phyloP scores from a whole-genome alignment of 805 yeast species.

The Myxozyma neglecta region DNA sequence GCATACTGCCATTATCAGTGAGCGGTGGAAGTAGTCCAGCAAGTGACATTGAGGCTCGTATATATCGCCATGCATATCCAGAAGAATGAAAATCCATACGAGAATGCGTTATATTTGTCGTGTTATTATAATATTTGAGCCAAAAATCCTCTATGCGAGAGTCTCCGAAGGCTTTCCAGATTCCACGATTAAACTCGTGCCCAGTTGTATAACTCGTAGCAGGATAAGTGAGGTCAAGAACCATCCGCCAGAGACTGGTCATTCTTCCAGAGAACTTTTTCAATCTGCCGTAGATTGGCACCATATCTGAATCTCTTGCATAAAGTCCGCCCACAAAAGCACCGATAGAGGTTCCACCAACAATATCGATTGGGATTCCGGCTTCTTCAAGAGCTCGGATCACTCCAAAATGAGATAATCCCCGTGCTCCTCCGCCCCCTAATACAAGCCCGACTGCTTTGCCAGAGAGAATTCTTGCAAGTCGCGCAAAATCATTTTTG shows the following conservation, averaged over 20 bases:
- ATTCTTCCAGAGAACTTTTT: constrained; percentile 82
- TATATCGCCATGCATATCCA: constrained; percentile 94
- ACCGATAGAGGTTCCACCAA: constrained; percentile 97
- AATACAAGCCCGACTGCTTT: constrained; percentile 91
- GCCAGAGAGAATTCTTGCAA: constrained; percentile 87
- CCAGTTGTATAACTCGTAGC: constrained; percentile 95
- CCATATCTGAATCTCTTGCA: constrained; percentile 87
- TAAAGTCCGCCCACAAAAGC: constrained; percentile 93
- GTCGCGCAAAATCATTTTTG: constrained; percentile 83
- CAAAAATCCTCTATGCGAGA: constrained; percentile 93
- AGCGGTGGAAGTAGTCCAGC: constrained; percentile 92
- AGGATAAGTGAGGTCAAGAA: constrained; percentile 86
- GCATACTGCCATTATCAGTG: constrained; percentile 86
- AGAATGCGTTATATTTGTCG: constrained; percentile 92
- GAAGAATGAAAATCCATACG: constrained; percentile 90
- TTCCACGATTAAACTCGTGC: constrained; percentile 92
- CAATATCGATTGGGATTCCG: constrained; percentile 89
- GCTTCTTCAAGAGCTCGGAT: constrained; percentile 86
- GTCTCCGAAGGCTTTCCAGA: constrained; percentile 96
- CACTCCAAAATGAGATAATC: constrained; percentile 88
- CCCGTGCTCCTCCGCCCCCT: constrained; percentile 98
- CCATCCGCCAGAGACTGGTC: constrained; percentile 80
- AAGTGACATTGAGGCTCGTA: constrained; percentile 93
- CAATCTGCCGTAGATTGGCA: constrained; percentile 85
- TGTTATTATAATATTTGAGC: constrained; percentile 83